Evolutionary conservation across 2,329 filamentous ascomycete genomes (phyloP).

Genomic region (Fusarium sp.): DNA sequence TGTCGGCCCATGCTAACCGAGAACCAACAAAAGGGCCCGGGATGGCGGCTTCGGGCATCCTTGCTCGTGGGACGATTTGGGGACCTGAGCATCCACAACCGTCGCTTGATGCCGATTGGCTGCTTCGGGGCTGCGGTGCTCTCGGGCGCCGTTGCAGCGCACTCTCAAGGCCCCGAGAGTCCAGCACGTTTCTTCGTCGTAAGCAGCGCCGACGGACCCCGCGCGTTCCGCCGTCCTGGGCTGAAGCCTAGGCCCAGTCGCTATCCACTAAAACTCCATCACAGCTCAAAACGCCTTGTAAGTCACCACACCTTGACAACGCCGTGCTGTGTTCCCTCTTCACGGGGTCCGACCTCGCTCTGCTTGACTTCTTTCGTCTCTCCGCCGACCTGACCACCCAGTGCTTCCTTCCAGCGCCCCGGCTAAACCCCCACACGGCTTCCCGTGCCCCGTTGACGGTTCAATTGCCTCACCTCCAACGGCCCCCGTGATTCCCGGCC

Average conservation of each 20-base stretch:
- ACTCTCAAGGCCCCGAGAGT: slow-evolving; percentile 4
- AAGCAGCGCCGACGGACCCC: slow-evolving; percentile 33
- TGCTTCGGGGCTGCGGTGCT: slow-evolving; percentile 31
- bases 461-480: not conserved
- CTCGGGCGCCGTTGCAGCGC: slow-evolving; percentile 29
- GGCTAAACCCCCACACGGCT: not conserved
- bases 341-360: slow-evolving; percentile 33
- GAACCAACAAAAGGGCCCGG: not conserved
- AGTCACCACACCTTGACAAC: slow-evolving; percentile 14
- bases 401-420: not conserved
- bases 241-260: slow-evolving; percentile 4
- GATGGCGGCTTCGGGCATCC: not conserved
- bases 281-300: slow-evolving; percentile 25
- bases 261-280: slow-evolving; percentile 18
- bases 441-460: not conserved
- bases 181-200: not conserved
- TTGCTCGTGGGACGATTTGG: not conserved
- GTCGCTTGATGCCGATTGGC: slow-evolving; percentile 30
- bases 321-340: slow-evolving; percentile 10
- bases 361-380: slow-evolving; percentile 17
- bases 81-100: not conserved
- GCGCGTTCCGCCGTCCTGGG: slow-evolving; percentile 35
- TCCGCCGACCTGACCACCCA: slow-evolving; percentile 18
- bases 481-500: slow-evolving; percentile 2
- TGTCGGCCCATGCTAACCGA: not conserved